Evolutionary conservation across 1,284 basidiomycete genomes (phyloP), one percentile per base, ranked within the genome.

Genomic region (Malassezia equina): DNA sequence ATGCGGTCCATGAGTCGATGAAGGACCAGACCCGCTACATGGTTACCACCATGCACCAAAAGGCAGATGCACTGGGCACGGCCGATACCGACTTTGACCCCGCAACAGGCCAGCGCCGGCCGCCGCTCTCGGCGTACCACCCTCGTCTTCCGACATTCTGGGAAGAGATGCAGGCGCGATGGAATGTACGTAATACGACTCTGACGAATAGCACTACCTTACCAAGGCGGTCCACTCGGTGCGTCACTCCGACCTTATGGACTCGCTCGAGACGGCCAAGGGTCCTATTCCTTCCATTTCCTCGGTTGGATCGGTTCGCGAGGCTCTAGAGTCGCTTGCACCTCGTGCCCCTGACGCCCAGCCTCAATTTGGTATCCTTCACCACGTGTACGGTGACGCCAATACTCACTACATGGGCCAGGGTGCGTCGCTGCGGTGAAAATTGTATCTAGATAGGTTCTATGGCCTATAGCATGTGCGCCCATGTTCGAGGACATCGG

Each of bases 401-500:
- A 47, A 57, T 42, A 57, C 55, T 17, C 55, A 52, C 41, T 57
- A 57, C 32, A 17, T 52, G 15, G 55, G 55, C 27, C 55, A 57
- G 29, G 55, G 55, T 21, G 55, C 33, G 4, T 57, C 55, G 45
- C 40, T 57, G 32, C 55, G 55, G 33, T 43, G 42, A 25, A 2
- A 9, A 4, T n/a, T 12, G 24, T 43, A 17, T n/a, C 7, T 3
- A 27, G 23, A n/a, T 24, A 25, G 12, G 25, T n/a, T 7, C 1
- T 24, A 25, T 43, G 42, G 42, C 17, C 17, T 21, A 17, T 29
- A 21, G 24, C 42, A 24, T 29, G 15, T 1, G 28, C 3, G 23
- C 42, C 8, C 8, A 27, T 1, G 27, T 11, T 12, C 39, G 19
- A 40, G 4, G 21, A 29, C 44, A n/a, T 28, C 7, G 28, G 21